Conservation (phyloP, 73 alveolate genomes). For the Paraurostyla sp. region DNA sequence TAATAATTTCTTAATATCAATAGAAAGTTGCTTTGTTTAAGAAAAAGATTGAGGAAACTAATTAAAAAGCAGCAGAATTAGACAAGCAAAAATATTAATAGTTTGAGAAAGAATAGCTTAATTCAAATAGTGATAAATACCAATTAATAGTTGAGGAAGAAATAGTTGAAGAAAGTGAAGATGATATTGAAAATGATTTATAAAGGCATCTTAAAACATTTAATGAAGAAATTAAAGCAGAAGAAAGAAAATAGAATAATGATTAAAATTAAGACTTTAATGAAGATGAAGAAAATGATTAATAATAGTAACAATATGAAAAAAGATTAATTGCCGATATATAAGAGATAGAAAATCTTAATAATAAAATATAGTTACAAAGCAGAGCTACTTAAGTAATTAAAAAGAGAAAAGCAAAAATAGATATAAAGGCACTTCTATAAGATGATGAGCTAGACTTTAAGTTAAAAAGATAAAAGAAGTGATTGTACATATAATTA, state of each 20-base stretch:
- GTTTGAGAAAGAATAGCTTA: not conserved
- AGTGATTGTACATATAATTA: not conserved
- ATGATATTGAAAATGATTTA: not conserved
- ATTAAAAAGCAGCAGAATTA: not conserved
- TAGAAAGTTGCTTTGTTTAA: not conserved
- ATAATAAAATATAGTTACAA: not conserved
- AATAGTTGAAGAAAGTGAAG: not conserved
- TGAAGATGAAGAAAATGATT: not conserved
- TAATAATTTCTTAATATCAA: not conserved
- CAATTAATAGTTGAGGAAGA: conserved; percentile 10
- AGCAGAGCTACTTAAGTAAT: not conserved
- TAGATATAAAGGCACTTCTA: not conserved
- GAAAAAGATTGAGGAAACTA: not conserved
- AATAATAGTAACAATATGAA: too few species aligned
- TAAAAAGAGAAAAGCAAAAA: not conserved
- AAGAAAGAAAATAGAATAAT: not conserved
- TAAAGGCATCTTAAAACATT: not conserved
- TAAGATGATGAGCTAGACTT: not conserved
- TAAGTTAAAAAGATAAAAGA: not conserved
- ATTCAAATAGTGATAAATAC: not conserved
- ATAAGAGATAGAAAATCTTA: not conserved
- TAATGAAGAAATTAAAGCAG: not conserved
- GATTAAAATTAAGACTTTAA: not conserved
- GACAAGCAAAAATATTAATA: not conserved
- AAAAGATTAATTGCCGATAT: not conserved